Base-by-base conservation (phyloP, 2,329 filamentous ascomycete species). In the Colletotrichum karsti region DNA sequence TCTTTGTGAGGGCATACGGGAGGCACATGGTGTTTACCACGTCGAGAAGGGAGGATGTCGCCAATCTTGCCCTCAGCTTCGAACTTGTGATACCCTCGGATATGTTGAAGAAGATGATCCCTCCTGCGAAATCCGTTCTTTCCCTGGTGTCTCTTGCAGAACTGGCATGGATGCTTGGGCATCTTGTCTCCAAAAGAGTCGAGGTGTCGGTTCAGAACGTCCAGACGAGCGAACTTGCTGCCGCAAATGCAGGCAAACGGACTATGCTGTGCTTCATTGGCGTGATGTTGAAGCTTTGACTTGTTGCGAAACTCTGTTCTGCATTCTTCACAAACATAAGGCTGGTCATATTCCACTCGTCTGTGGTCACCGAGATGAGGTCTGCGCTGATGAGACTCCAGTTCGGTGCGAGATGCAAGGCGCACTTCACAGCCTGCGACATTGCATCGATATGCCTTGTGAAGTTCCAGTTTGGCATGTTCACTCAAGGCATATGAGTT, bases 81-180 rank as follows among this genome's bases (percentile, higher is more conserved):
- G 13, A 77, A 74, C 39, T 78, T 75, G 69, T 82, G 80, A 51
- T 80, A 81, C 1, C 75, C 74, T 1, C 70, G 72, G 18, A 81
- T 69, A 61, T 82, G 80, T 28, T 82, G 80, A 4, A 70, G 66
- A 0, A 82, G 70, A 58, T 82, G 80, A 54, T 82, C 79, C 6
- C 69, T 73, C n/a, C 80, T 76, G 26, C 72, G 74, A 61, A 82
- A 82, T 1, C 75, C 77, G 6, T 76, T 58, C 2, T 69, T 67
- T 3, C 77, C 78, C n/a, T 73, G 74, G 54, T 79, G 72, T 15
- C 65, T 73, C 51, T 72, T 78, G 69, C 79, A 81, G 41, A 74
- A 73, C 0, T 44, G 60, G 42, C 80, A 82, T 5, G 75, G 74
- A 41, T 73, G 77, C 8, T 69, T 63, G 2, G 44, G 51, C 7